Evolutionary conservation across 768 basidiomycete species (phyloP).

Genomic region (Polyporus arcularius): DNA sequence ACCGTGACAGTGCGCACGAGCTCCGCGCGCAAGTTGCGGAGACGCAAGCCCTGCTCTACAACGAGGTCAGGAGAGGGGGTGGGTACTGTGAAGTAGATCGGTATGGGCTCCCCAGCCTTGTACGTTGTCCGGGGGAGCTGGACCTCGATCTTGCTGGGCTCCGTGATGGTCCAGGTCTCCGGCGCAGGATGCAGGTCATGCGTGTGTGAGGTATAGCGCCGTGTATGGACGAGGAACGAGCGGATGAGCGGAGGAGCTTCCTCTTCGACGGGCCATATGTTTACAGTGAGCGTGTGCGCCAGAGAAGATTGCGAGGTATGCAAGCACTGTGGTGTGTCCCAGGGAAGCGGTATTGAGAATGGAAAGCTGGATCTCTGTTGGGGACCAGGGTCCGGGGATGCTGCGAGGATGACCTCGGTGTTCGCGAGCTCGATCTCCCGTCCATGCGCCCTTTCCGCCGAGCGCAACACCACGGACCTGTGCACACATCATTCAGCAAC

Average conservation of each 20-base stretch:
- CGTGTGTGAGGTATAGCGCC: conserved; percentile 70
- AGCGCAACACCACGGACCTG: conserved; percentile 67
- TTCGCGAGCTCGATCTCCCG: conserved; percentile 67
- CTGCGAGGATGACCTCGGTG: conserved; percentile 58
- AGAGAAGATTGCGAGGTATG: conserved; percentile 76
- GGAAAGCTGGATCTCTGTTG: conserved; percentile 63
- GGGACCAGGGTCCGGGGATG: conserved; percentile 39
- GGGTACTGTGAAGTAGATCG: conserved; percentile 79
- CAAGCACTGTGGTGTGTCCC: conserved; percentile 83
- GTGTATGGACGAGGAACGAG: conserved; percentile 67
- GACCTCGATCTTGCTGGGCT: conserved; percentile 68
- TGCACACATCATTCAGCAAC: conserved; percentile 15
- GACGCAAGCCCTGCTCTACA: conserved; percentile 65
- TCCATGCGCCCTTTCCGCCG: conserved; percentile 62
- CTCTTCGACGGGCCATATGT: conserved; percentile 48
- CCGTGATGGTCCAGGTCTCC: conserved; percentile 53
- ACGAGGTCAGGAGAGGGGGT: conserved; percentile 70
- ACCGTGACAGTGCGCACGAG: conserved; percentile 69
- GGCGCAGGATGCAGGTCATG: conserved; percentile 59
- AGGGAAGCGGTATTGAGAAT: conserved; percentile 79
- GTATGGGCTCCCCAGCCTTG: conserved; percentile 70
- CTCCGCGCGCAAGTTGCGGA: conserved; percentile 81
- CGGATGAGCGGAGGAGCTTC: conserved; percentile 46
- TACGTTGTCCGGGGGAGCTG: conserved; percentile 76
- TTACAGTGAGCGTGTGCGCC: conserved; percentile 68